Evolutionary conservation across 352 stramenopile genomes (phyloP).

Genomic region (Phytophthora europaea): DNA sequence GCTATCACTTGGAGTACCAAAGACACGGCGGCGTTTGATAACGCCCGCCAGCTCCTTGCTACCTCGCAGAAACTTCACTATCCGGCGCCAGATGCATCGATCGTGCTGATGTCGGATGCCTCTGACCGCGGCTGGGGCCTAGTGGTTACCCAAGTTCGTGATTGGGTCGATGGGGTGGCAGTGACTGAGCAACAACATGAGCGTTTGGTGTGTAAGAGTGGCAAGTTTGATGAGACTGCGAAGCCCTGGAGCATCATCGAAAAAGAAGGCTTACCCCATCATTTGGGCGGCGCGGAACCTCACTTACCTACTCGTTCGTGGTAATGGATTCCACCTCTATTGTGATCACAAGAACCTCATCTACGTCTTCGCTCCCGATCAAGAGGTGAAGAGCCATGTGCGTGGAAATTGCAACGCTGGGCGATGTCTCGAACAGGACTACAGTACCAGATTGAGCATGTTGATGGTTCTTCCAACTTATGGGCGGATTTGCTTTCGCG

Average conservation of each 20-base stretch:
- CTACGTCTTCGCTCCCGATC: conserved; percentile 25
- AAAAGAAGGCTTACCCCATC: conserved; percentile 34
- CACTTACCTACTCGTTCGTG: conserved; percentile 19
- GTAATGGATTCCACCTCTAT: conserved; percentile 16
- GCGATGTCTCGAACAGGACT: conserved; percentile 5
- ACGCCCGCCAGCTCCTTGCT: not conserved
- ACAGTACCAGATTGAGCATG: conserved; percentile 27
- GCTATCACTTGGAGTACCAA: not conserved
- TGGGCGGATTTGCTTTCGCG: conserved; percentile 17
- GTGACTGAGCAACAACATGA: conserved; percentile 7
- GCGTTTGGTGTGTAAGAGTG: conserved; percentile 19
- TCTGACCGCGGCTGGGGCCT: not conserved
- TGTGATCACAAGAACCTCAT: conserved; percentile 38
- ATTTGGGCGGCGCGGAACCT: conserved; percentile 16
- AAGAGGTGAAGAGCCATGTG: conserved; percentile 22
- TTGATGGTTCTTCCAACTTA: conserved; percentile 5
- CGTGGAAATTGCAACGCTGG: conserved; percentile 32
- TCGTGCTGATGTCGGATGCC: too few species aligned
- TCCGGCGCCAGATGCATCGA: not conserved
- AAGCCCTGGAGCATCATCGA: conserved; percentile 24
- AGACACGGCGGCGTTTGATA: not conserved
- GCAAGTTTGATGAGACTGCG: conserved; percentile 10
- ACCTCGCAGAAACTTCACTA: conserved; percentile 10
- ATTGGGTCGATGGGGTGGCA: not conserved
- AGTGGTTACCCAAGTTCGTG: not conserved